phyloP scores from a whole-genome alignment of 2,329 filamentous ascomycete species.

The Cryphonectria naterciae region DNA sequence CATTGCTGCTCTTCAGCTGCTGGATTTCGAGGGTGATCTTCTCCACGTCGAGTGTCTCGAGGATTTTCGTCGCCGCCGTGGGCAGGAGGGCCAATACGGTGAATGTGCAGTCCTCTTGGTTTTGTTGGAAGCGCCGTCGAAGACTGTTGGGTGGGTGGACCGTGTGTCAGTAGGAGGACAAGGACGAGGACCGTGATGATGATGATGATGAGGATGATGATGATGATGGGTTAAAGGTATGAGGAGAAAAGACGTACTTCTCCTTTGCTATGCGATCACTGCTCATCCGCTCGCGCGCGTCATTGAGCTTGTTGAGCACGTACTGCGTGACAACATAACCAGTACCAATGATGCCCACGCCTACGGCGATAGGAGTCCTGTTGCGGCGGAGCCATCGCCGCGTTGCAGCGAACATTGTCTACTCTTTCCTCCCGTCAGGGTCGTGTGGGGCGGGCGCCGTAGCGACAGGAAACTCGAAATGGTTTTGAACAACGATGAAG shows the following conservation, averaged over 20 bases:
- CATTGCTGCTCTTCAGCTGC: constrained; percentile 76
- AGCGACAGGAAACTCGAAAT: background rate
- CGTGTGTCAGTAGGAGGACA: constrained; percentile 13
- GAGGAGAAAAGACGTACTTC: constrained; percentile 65
- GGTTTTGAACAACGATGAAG: background rate
- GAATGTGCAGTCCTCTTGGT: constrained; percentile 98
- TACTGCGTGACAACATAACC: constrained; percentile 94
- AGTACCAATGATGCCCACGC: constrained; percentile 82
- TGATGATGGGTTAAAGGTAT: background rate
- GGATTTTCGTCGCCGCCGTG: constrained; percentile 85
- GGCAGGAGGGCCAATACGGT: constrained; percentile 95
- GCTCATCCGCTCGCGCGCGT: constrained; percentile 94
- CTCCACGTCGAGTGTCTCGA: constrained; percentile 88
- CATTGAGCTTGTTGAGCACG: constrained; percentile 86
- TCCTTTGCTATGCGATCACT: constrained; percentile 95
- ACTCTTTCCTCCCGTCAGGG: background rate
- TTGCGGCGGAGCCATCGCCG: constrained; percentile 93
- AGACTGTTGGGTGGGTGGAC: constrained; percentile 60
- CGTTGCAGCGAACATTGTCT: constrained; percentile 68
- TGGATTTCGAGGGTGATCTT: constrained; percentile 92
- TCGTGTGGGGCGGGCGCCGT: background rate
- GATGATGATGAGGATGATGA: constrained; percentile 7
- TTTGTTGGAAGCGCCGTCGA: constrained; percentile 95
- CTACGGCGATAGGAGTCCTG: constrained; percentile 85
- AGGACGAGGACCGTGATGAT: constrained; percentile 18